These are phyloP conservation scores for Carex cristatella DNA, from an alignment of 176 grass and related monocot species.

Conservation along the genomic window DNA sequence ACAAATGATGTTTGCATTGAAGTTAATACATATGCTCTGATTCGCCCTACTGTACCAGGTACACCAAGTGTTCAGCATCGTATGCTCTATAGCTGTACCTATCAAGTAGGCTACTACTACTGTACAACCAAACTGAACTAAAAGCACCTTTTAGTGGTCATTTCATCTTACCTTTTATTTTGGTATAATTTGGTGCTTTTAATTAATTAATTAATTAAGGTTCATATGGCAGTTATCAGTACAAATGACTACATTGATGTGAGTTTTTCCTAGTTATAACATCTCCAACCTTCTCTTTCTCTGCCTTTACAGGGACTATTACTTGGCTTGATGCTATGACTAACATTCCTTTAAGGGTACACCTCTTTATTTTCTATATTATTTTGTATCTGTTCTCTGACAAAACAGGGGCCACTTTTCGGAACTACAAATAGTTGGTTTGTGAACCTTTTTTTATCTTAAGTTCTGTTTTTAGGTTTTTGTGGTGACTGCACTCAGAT, in stretches of 20 bases:
- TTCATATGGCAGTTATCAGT: not conserved
- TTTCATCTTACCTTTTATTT: not conserved
- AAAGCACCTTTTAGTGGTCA: not conserved
- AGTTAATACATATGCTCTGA: constrained; percentile 84
- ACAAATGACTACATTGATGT: not conserved
- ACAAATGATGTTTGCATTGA: constrained; percentile 76
- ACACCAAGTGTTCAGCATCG: constrained; percentile 14
- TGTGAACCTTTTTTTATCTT: not conserved
- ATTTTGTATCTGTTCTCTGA: not conserved
- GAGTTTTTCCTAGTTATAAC: not conserved
- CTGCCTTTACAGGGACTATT: constrained; percentile 50
- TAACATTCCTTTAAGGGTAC: constrained; percentile 93
- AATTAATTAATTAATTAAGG: not conserved
- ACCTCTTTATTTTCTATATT: constrained; percentile 1
- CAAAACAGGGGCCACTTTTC: not conserved
- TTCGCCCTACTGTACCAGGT: constrained; percentile 72
- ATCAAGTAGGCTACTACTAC: constrained; percentile 2
- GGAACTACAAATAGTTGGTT: not conserved
- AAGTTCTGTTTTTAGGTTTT: not conserved
- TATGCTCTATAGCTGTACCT: constrained; percentile 20
- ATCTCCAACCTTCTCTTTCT: not conserved
- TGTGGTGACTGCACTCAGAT: not conserved
- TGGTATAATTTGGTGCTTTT: not conserved
- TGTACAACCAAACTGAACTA: not conserved
- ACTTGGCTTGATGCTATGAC: constrained; percentile 91